Base-by-base conservation (phyloP, 2,329 filamentous ascomycete genomes). In the Setomelanomma holmii region DNA sequence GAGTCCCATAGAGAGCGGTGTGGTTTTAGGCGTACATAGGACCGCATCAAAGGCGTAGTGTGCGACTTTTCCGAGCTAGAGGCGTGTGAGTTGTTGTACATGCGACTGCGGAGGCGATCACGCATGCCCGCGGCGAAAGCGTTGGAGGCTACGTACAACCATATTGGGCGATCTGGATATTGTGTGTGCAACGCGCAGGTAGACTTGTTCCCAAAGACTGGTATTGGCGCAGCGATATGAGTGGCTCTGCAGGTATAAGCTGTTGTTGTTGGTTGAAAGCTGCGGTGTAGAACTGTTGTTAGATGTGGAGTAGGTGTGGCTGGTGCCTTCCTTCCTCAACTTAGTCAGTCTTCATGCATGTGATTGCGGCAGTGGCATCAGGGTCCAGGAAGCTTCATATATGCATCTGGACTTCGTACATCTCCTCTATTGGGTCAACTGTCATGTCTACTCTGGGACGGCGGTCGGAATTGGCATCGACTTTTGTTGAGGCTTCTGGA, bases 31-130 rank as follows among this genome's bases (percentile, higher is more conserved):
- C 89, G 68, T 85, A 95, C 91, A 82, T 68, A 98, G 86, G 65
- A 98, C 91, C 60, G 93, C 93, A 79, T 98, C 93, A 76, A 98
- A 93, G 71, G 92, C 91, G 81, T 96, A 96, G 81, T 98, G 93
- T 75, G 90, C 90, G 71, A 98, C 80, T 78, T 89, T 88, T 82
- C 93, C 93, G 79, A 98, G 84, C 93, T 97, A 88, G 80, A 82
- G 82, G 80, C 85, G 76, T 85, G 79, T 86, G 79, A 89, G 83
- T 75, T 60, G 40, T 56, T 47, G 42, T 27, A 40, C 48, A 52
- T 64, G 59, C 60, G 58, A 60, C 60, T 50, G 51, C 35, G 44
- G 57, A 45, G 51, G 49, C 36, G 42, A 53, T 42, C 52, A 46
- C 53, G 49, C 52, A 24, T 45, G 49, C 50, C 41, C 50, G 45